Evolutionary conservation across 768 basidiomycete species (phyloP).

Genomic region (Lanmaoa pseudosensibilis): DNA sequence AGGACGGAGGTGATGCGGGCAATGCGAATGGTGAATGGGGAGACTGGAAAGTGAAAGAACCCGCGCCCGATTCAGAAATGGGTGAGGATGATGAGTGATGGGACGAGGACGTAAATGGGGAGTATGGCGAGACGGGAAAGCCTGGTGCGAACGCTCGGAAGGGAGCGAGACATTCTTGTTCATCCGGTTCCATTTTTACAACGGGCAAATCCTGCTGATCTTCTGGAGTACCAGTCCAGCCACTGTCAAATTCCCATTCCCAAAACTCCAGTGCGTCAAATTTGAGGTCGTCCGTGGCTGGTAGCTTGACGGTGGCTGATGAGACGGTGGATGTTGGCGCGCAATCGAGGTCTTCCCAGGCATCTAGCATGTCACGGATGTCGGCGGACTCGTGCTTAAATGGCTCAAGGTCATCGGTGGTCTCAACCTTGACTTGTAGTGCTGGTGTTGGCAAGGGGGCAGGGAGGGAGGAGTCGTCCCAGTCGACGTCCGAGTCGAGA

Average conservation of each 20-base stretch:
- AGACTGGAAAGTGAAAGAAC: slow-evolving; percentile 15
- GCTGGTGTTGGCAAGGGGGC: slow-evolving; percentile 22
- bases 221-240: slow-evolving; percentile 22
- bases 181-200: slow-evolving; percentile 45
- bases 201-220: slow-evolving; percentile 25
- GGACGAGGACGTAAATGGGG: slow-evolving; percentile 22
- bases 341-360: slow-evolving; percentile 66
- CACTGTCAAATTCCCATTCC: slow-evolving; percentile 37
- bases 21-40: slow-evolving; percentile 16
- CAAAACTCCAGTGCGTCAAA: slow-evolving; percentile 43
- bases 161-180: slow-evolving; percentile 30
- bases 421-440: slow-evolving; percentile 22
- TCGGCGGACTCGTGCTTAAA: slow-evolving; percentile 64
- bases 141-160: slow-evolving; percentile 2
- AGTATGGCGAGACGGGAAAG: slow-evolving; percentile 19
- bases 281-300: slow-evolving; percentile 39
- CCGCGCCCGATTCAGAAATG: slow-evolving; percentile 15
- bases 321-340: slow-evolving; percentile 26
- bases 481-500: slow-evolving; percentile 57
- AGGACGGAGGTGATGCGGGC: slow-evolving; percentile 9
- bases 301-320: slow-evolving; percentile 32
- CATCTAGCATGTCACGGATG: slow-evolving; percentile 63
- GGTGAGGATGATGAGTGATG: slow-evolving; percentile 20
- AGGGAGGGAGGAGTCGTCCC: slow-evolving; percentile 51
- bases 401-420: slow-evolving; percentile 29